Percentiles rank a stretch among this genome's conserved stretches.
Evolutionary conservation across 257 asterid species (phyloP).

Genomic region (Paraleonurus japonicus): DNA sequence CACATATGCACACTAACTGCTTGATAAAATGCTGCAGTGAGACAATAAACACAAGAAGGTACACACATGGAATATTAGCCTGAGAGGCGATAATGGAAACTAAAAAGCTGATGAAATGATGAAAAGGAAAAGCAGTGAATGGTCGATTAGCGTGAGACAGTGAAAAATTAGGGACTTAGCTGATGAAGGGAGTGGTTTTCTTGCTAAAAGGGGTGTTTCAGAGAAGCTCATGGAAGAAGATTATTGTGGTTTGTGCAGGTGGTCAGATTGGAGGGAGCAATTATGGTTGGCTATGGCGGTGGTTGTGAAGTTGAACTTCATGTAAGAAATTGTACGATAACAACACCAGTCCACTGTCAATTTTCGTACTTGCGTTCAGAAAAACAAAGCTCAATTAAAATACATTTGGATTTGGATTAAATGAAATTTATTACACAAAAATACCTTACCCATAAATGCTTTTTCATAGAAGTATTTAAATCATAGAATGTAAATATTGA

Average conservation of each 20-base stretch:
- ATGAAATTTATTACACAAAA: no score
- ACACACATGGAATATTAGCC: not conserved
- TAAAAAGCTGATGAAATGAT: not conserved
- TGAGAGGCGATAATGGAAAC: not conserved
- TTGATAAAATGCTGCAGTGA: not conserved
- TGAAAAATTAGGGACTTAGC: no score
- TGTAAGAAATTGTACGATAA: not conserved
- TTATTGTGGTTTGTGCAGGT: no score
- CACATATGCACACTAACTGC: not conserved
- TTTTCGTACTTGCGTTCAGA: not conserved
- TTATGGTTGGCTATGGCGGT: not conserved
- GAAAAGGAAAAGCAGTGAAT: not conserved
- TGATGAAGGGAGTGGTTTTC: not conserved
- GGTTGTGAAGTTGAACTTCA: not conserved
- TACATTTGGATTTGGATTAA: no score
- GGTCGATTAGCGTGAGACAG: not conserved
- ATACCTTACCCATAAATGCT: no score
- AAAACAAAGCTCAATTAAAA: no score
- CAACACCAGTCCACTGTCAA: not conserved
- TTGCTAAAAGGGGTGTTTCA: no score
- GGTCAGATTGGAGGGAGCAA: not conserved
- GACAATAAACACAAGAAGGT: not conserved
- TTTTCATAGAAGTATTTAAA: no score
- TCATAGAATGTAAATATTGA: no score
- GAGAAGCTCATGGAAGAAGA: no score